Base-by-base conservation (phyloP, 306 rosid genomes). In the Coriaria nepalensis region DNA sequence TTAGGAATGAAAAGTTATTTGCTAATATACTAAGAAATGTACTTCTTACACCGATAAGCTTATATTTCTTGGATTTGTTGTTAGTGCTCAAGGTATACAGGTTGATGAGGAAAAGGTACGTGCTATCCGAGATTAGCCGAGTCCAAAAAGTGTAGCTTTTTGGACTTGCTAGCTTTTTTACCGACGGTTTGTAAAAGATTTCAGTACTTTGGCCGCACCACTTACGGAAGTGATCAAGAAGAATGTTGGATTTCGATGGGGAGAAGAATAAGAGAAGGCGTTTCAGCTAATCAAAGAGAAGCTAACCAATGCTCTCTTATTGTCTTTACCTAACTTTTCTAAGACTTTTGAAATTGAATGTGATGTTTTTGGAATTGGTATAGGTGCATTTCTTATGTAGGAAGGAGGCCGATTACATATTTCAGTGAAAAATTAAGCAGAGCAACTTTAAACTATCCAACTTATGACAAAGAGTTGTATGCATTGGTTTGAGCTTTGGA, bases 31-130 rank as follows among this genome's bases (percentile, higher is more conserved):
- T n/a, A 9, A 5, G 33, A 12, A 12, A 6, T 20, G 29, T 20
- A 20, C 29, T 20, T 20, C 3, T 20, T 20, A 35, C 36, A 47
- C 37, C 3, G 10, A 53, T 29, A 33, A 55, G 13, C 49, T 55
- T 32, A 50, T 55, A 38, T 55, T 55, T 55, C 41, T 55, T 43
- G 43, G 60, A 32, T 55, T 55, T 55, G 50, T 55, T 43, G 14
- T 44, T 10, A 43, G 51, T 41, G 35, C 20, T 5, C 7, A 35
- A 13, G 46, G 47, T 36, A 41, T 47, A 6, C 2, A 57, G 6
- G 63, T 57, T 7, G 47, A 57, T 7, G 12, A 29, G 40, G 46
- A 37, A 6, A 57, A 29, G 38, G n/a, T 47, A 6, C 46, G 29
- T 8, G 47, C 38, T 1, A 57, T 57, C 5, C 33, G 35, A 57